These are phyloP conservation scores for Trypanosoma melophagium DNA, from an alignment of 208 protist genomes.

Conservation along the genomic window DNA sequence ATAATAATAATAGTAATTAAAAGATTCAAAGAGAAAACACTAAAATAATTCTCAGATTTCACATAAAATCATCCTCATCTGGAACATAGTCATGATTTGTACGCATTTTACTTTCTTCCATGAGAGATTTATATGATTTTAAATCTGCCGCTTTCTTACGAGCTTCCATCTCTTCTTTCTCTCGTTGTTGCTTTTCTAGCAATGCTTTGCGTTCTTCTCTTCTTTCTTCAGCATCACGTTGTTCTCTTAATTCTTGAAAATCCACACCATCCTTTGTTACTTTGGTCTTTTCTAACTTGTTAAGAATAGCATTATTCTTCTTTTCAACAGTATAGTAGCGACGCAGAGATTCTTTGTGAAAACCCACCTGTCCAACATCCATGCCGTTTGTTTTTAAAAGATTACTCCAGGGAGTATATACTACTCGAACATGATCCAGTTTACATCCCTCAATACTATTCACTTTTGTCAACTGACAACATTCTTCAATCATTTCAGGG, in stretches of 20 bases:
- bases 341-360: slow-evolving; percentile 89
- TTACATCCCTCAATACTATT: slow-evolving; percentile 97
- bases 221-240: slow-evolving; percentile 72
- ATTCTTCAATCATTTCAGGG: slow-evolving; percentile 94
- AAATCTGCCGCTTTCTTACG: slow-evolving; percentile 75
- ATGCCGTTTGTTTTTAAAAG: slow-evolving; percentile 96
- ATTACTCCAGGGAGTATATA: slow-evolving; percentile 98
- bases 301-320: slow-evolving; percentile 89
- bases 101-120: slow-evolving; percentile 83
- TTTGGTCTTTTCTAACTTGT: slow-evolving; percentile 92
- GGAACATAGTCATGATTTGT: slow-evolving; percentile 75
- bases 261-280: slow-evolving; percentile 90
- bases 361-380: slow-evolving; percentile 95
- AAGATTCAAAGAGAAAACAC: not conserved
- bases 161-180: slow-evolving; percentile 75
- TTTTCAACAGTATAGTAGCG: slow-evolving; percentile 73
- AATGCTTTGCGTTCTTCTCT: slow-evolving; percentile 41
- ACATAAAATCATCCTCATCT: slow-evolving; percentile 93
- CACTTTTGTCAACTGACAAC: slow-evolving; percentile 95
- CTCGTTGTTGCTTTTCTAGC: slow-evolving; percentile 48
- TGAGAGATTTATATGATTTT: slow-evolving; percentile 79
- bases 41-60: not conserved
- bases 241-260: slow-evolving; percentile 73
- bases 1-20: not conserved
- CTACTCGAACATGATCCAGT: slow-evolving; percentile 88